Evolutionary conservation across 805 yeast species (phyloP), one percentile per base, ranked within the genome.

Genomic region (Schizosaccharomyces octosporus): DNA sequence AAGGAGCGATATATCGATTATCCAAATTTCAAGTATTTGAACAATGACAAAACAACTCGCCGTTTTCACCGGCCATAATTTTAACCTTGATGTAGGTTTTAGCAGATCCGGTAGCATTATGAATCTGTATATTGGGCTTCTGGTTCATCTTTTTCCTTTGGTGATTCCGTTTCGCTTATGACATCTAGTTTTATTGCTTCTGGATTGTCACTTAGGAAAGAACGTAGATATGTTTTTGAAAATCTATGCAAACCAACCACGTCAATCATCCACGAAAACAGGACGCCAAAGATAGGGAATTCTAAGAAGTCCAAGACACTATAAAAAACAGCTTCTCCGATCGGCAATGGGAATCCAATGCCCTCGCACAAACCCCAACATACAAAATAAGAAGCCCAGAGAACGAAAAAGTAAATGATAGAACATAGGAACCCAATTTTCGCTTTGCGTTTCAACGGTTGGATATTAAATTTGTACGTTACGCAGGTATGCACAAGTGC

Each of bases 351-450:
- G 59, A 73, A 78, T 67, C 80, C 80, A 70, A 84, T 83, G 73
- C 84, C 85, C 68, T 81, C 84, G 67, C 77, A 71, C 60, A 79
- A 71, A 69, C 79, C 82, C 79, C 81, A 79, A 48, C 72, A 67
- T 63, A 79, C 67, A 24, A 24, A 29, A 51, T 24, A 24, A 2
- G 29, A 29, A 29, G 27, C 19, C 57, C 36, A 24, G 29, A 51
- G n/a, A 17, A 51, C 31, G 11, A 17, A 29, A 24, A 51, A 24
- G 57, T 51, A 51, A 7, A 51, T 17, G 32, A 21, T 5, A 9
- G 36, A 51, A 11, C 57, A 51, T 21, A 21, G 4, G 4, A 51
- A 51, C 5, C 36, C 31, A 24, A 21, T 11, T 11, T 29, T 21
- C 13, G 57, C 36, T 19, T 21, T 17, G 19, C 19, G 31, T 29